These are phyloP conservation scores for Magnolia sinica DNA, from an alignment of 164 flowering plant genomes.

Conservation along the genomic window DNA sequence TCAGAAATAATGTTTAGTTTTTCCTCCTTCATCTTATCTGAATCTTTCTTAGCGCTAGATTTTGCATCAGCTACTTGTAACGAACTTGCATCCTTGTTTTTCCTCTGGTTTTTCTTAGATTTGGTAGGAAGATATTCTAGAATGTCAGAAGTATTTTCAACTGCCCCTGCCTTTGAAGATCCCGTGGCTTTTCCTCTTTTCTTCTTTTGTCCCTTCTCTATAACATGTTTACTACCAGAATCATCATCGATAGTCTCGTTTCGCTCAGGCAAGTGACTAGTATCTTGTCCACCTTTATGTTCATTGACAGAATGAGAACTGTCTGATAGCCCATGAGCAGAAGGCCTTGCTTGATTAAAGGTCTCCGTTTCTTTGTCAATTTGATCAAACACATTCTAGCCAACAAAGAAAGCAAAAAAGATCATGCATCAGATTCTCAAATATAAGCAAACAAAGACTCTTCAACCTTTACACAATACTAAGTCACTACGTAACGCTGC, in stretches of 20 bases:
- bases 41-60: slow-evolving; percentile 45
- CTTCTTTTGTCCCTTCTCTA: slow-evolving; percentile 74
- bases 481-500: not conserved
- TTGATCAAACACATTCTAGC: slow-evolving; percentile 58
- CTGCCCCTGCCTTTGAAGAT: slow-evolving; percentile 33
- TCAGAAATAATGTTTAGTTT: slow-evolving; percentile 48
- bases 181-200: slow-evolving; percentile 72
- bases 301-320: slow-evolving; percentile 29
- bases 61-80: slow-evolving; percentile 52
- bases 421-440: slow-evolving; percentile 21
- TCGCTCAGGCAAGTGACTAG: slow-evolving; percentile 30
- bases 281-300: slow-evolving; percentile 40
- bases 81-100: slow-evolving; percentile 52
- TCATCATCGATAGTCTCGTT: slow-evolving; percentile 46
- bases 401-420: slow-evolving; percentile 1
- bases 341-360: slow-evolving; percentile 30
- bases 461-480: not conserved
- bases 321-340: slow-evolving; percentile 24
- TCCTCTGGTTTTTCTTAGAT: slow-evolving; percentile 74
- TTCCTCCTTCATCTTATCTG: slow-evolving; percentile 42
- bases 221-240: slow-evolving; percentile 34
- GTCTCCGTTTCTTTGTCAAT: slow-evolving; percentile 65
- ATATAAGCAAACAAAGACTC: not conserved
- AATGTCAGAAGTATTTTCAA: slow-evolving; percentile 46
- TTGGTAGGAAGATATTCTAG: slow-evolving; percentile 52